Conservation (phyloP, 1,284 basidiomycete species). For the Trametes versicolor region DNA sequence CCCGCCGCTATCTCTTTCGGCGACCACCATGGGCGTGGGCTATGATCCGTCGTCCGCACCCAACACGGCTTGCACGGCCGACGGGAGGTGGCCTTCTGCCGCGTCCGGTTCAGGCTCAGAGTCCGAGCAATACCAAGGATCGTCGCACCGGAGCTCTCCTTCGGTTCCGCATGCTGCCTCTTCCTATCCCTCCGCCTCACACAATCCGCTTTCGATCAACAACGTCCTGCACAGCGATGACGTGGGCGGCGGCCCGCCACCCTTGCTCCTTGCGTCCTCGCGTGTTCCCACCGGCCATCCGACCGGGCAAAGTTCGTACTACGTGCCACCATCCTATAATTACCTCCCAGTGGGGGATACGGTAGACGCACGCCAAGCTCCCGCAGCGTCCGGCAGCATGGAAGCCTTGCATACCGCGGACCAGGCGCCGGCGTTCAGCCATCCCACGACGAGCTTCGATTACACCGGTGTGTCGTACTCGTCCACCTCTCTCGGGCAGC, state of each 20-base stretch:
- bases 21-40: conserved; percentile 32
- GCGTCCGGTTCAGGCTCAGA: conserved; percentile 40
- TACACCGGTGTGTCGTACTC: conserved; percentile 32
- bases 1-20: conserved; percentile 42
- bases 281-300: conserved; percentile 29
- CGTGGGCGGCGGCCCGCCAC: conserved; percentile 26
- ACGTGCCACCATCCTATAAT: conserved; percentile 35
- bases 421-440: conserved; percentile 30
- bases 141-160: conserved; percentile 40
- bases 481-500: conserved; percentile 26
- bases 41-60: conserved; percentile 43
- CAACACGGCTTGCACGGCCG: conserved; percentile 47
- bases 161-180: conserved; percentile 36
- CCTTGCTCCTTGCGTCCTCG: conserved; percentile 32
- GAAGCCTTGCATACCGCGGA: conserved; percentile 33
- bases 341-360: conserved; percentile 34
- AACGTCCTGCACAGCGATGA: conserved; percentile 32
- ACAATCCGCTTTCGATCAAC: conserved; percentile 32
- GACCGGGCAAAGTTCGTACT: conserved; percentile 35
- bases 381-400: conserved; percentile 31
- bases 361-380: conserved; percentile 30
- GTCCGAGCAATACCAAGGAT: conserved; percentile 38
- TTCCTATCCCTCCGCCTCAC: conserved; percentile 36
- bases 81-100: conserved; percentile 45
- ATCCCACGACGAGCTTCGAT: conserved; percentile 34